A percentile compares a stretch with the other conserved stretches of the same genome.
phyloP scores from a whole-genome alignment of 2,329 filamentous ascomycete genomes.

The Exophiala dermatitidis region DNA sequence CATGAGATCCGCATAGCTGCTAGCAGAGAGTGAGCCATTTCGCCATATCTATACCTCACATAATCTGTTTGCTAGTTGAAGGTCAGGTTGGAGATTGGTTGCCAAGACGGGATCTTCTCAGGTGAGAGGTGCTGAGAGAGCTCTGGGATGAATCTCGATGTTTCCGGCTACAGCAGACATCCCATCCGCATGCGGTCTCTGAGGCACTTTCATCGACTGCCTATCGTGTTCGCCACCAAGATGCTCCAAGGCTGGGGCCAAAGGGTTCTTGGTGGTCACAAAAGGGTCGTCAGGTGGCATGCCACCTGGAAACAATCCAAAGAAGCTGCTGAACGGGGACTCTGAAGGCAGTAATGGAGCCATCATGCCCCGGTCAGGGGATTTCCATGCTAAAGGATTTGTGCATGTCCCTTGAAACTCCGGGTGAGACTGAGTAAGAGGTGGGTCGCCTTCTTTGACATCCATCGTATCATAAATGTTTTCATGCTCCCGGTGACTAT shows the following conservation, averaged over 20 bases:
- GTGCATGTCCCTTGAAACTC: conserved; percentile 1
- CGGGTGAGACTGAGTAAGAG: conserved; percentile 1
- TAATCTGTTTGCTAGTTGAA: conserved; percentile 11
- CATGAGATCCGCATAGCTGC: conserved; percentile 20
- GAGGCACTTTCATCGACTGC: background rate
- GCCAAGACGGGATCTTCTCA: background rate
- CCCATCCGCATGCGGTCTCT: background rate
- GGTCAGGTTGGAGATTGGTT: conserved; percentile 2
- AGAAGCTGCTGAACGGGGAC: conserved; percentile 19
- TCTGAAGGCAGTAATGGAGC: conserved; percentile 6
- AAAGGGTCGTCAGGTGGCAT: conserved; percentile 18
- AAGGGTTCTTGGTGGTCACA: conserved; percentile 18
- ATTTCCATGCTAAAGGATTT: conserved; percentile 20
- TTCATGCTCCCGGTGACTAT: conserved; percentile 9
- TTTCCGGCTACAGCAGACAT: background rate
- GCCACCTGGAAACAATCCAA: conserved; percentile 13
- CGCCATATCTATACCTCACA: conserved; percentile 16
- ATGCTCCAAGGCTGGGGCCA: conserved; percentile 16
- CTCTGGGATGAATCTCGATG: background rate
- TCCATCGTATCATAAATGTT: conserved; percentile 11
- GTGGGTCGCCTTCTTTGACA: conserved; percentile 19
- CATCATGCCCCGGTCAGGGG: conserved; percentile 6
- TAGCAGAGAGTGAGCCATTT: conserved; percentile 19
- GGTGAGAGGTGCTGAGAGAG: background rate
- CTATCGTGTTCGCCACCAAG: conserved; percentile 10